Conservation (phyloP, 768 basidiomycete species). For the Infundibulicybe gibba region DNA sequence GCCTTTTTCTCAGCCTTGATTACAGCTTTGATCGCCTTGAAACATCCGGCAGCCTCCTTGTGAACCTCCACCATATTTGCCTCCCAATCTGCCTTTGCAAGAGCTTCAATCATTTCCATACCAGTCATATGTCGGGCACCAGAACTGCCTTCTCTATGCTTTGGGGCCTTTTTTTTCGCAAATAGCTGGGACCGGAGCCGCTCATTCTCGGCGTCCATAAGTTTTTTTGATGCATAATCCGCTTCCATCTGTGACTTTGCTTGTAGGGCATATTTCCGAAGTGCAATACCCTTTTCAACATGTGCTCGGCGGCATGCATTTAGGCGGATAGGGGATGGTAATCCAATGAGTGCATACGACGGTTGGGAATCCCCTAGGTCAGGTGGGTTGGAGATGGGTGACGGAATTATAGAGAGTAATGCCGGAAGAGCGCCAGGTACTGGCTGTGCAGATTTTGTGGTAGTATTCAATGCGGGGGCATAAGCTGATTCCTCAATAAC, state of each 20-base stretch:
- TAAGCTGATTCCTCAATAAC: constrained; percentile 14
- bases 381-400: not conserved
- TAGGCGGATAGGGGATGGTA: not conserved
- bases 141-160: constrained; percentile 6
- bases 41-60: not conserved
- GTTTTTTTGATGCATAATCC: constrained; percentile 15
- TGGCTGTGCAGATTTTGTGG: constrained; percentile 19
- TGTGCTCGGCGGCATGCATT: constrained; percentile 6
- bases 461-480: constrained; percentile 21
- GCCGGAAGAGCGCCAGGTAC: constrained; percentile 7
- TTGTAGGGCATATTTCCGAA: constrained; percentile 7
- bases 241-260: constrained; percentile 13
- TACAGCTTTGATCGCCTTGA: not conserved
- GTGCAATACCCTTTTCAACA: constrained; percentile 4
- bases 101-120: constrained; percentile 10
- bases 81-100: constrained; percentile 5
- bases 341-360: not conserved
- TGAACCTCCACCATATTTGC: not conserved
- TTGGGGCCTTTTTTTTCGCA: constrained; percentile 9
- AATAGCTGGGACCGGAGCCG: constrained; percentile 14
- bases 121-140: constrained; percentile 17
- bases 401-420: not conserved
- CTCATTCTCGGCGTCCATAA: constrained; percentile 26
- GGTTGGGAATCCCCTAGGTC: not conserved
- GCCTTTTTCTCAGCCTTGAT: not conserved